phyloP scores from a whole-genome alignment of 192 early-diverging fungal species.

The Rhizophlyctis rosea region DNA sequence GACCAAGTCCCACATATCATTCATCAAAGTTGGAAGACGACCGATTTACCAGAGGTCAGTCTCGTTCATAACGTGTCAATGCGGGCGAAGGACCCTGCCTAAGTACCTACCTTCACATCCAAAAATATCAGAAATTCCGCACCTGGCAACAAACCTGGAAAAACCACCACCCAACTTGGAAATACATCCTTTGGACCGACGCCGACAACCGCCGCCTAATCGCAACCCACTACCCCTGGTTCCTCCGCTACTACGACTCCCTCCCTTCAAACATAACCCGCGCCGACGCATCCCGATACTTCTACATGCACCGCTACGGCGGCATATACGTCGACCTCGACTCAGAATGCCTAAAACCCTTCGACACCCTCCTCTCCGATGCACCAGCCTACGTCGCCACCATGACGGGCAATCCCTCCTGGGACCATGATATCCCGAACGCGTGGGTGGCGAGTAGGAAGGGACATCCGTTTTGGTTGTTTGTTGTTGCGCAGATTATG shows the following conservation, averaged over 20 bases:
- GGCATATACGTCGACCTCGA: slow-evolving; percentile 43
- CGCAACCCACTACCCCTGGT: slow-evolving; percentile 34
- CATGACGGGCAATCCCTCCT: slow-evolving; percentile 12
- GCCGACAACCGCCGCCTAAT: slow-evolving; percentile 23
- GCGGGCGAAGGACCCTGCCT: neutral
- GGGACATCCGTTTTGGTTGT: slow-evolving; percentile 40
- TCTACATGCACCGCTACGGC: slow-evolving; percentile 37
- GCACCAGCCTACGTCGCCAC: neutral
- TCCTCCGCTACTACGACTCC: slow-evolving; percentile 26
- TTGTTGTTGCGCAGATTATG: slow-evolving; percentile 15
- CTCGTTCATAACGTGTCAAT: neutral
- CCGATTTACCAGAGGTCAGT: slow-evolving; percentile 11
- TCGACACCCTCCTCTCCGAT: slow-evolving; percentile 5
- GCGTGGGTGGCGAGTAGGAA: slow-evolving; percentile 39
- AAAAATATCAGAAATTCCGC: slow-evolving; percentile 8
- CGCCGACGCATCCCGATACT: slow-evolving; percentile 34
- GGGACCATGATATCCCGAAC: slow-evolving; percentile 33
- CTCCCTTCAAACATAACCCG: slow-evolving; percentile 30
- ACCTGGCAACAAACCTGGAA: slow-evolving; percentile 30
- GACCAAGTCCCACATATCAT: too few relatives aligned
- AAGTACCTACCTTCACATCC: neutral
- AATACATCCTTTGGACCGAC: slow-evolving; percentile 37
- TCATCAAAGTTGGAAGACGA: slow-evolving; percentile 23
- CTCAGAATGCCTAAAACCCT: slow-evolving; percentile 20
- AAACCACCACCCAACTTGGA: slow-evolving; percentile 17